Evolutionary conservation across 1,284 basidiomycete genomes (phyloP).

Genomic region (Melampsora americana): DNA sequence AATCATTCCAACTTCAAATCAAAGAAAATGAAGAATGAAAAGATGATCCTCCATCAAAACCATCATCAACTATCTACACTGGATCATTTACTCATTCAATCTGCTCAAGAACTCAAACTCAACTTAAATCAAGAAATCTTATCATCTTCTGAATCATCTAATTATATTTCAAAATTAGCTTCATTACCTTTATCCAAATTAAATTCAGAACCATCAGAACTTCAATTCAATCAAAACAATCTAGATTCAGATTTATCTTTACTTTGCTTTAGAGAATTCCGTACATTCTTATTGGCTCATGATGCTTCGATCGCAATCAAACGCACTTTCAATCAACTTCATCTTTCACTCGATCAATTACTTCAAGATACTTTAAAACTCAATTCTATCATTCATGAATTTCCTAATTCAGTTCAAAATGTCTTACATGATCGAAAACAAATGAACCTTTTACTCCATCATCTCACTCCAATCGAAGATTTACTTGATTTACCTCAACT

Average conservation of each 20-base stretch:
- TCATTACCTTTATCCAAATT: background rate
- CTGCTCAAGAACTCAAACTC: background rate
- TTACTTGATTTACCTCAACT: conserved; percentile 21
- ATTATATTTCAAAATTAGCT: background rate
- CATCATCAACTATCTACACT: background rate
- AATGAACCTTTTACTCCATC: background rate
- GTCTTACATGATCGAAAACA: conserved; percentile 17
- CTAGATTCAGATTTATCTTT: conserved; percentile 13
- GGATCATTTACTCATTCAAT: conserved; percentile 1
- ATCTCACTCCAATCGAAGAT: conserved; percentile 10
- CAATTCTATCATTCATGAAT: background rate
- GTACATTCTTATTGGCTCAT: conserved; percentile 6
- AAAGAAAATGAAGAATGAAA: background rate
- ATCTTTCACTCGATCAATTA: background rate
- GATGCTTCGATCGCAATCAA: background rate
- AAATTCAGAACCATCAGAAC: conserved; percentile 3
- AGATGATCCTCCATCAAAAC: background rate
- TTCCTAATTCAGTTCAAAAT: background rate
- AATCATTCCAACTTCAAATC: background rate
- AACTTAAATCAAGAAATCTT: background rate
- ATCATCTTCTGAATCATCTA: background rate
- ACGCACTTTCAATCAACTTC: background rate
- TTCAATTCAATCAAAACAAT: background rate
- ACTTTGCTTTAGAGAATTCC: conserved; percentile 10
- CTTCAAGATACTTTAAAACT: background rate